Base-by-base conservation (phyloP, 164 flowering plant genomes). In the Nelumbo lutea region DNA sequence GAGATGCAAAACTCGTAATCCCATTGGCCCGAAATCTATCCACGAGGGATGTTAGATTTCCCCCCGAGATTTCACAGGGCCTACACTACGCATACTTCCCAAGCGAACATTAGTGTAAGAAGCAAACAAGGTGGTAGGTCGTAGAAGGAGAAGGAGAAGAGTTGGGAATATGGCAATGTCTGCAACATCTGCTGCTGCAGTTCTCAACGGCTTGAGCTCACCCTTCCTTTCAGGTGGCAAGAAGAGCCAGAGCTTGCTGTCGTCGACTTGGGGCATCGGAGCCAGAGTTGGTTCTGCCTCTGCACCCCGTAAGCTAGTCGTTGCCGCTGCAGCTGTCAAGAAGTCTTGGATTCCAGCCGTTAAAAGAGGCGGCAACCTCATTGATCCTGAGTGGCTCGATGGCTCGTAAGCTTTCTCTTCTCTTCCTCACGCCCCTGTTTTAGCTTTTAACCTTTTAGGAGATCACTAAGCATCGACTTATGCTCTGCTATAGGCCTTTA, bases 371-470 rank as follows among this genome's bases (percentile, higher is more conserved):
- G 90, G 93, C 70, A 87, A 82, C 87, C 67, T 94, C 60, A 8
- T 94, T 57, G 91, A 94, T 79, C 97, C 98, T 9, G 98, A 94
- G 73, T 94, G 98, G 98, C 93, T 94, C 65, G 98, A 94, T 78
- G 98, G 97, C 82, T 94, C 96, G 98, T 94, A 83, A 86, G 96
- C 81, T 9, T 42, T 60, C 51, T 58, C 48, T 65, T 3, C 50
- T 50, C 9, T 9, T 3, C 38, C 3, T 59, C 64, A 11, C 27
- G 27, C 27, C 27, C 27, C 27, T 27, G 27, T 27, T 27, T 27
- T 27, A 27, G 27, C 27, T 27, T 27, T 27, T 27, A 27, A 0
- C 27, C 27, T 27, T 27, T 27, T 27, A 27, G 27, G 27, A 27
- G 27, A 27, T 27, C 27, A 27, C 27, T 27, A 27, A 27, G 27